A percentile compares a stretch with the other conserved stretches of the same genome.
Evolutionary conservation across 495 filamentous ascomycete species (phyloP).

Genomic region (Neurospora pannonica): DNA sequence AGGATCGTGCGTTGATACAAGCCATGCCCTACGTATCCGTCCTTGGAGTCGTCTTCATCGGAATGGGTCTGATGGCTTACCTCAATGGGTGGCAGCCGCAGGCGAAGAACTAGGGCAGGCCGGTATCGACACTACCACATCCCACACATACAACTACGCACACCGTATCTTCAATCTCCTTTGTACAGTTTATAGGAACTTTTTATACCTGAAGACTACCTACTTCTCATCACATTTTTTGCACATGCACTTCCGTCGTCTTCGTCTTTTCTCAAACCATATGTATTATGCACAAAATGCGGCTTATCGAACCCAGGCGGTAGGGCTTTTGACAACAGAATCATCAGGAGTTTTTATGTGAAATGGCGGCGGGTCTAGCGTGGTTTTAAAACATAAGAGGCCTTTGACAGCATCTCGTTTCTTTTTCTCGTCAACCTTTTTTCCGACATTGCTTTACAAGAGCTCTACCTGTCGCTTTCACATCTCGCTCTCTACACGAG

Average conservation of each 20-base stretch:
- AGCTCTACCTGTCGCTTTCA: not conserved
- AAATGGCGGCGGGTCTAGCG: not conserved
- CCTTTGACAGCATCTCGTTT: not conserved
- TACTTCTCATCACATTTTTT: not conserved
- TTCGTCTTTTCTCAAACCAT: not conserved
- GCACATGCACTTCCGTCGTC: not conserved
- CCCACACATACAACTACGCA: not conserved
- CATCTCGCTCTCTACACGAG: too few species aligned
- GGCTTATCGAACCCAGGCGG: not conserved
- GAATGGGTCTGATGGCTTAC: constrained; percentile 88
- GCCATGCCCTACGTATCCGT: constrained; percentile 78
- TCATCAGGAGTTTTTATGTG: not conserved
- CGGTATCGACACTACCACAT: not conserved
- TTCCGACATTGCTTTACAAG: not conserved
- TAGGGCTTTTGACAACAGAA: not conserved
- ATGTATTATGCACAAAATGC: not conserved
- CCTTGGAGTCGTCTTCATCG: constrained; percentile 79
- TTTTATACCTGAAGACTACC: not conserved
- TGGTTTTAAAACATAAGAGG: not conserved
- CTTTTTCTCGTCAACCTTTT: not conserved
- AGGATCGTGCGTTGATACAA: constrained; percentile 44
- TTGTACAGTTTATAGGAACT: not conserved
- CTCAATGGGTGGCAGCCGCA: constrained; percentile 73
- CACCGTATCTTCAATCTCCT: not conserved
- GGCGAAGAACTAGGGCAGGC: constrained; percentile 7